Evolutionary conservation across 768 basidiomycete species (phyloP), one percentile per base, ranked within the genome.

Genomic region (Pleurotus cornucopiae): DNA sequence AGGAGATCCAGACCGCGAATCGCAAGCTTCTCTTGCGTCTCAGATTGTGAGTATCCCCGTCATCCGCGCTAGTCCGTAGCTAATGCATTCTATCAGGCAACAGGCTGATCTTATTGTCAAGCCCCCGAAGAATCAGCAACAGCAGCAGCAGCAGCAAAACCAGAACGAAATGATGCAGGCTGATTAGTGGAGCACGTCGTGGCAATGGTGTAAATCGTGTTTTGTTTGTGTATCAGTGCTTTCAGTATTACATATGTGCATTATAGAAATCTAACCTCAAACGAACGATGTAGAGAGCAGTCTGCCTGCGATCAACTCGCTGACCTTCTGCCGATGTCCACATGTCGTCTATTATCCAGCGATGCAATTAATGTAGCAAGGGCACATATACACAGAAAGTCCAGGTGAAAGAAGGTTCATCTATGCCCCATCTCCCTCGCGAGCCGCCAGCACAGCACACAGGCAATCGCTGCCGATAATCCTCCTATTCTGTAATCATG

Each of bases 21-120:
- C 74, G 85, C 58, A 92, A 91, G 67, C 71, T 94, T 16, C 69
- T 94, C n/a, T 70, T 94, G 54, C 78, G 92, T 21, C 89, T 95
- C 86, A 78, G 82, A 60, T 67, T 96, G 93, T 94, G 61, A 66
- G 90, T 75, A 40, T n/a, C 62, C 49, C 39, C 34, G 41, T 37
- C 14, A 34, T 49, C 41, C 54, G 30, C 57, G 3, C 34, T 26
- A 21, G 6, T 20, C n/a, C 40, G 46, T 5, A 44, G 6, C 34
- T 13, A 11, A 39, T 23, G 54, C 14, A 46, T 21, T 1, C n/a
- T 6, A 34, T 30, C 61, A 92, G 91, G 56, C 86, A 91, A 73
- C 89, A 92, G 74, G 85, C 88, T 6, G 91, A 92, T 37, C 73
- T 93, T 13, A 71, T 88, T 14, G 82, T 92, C 56, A 90, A 83